A percentile compares a stretch with the other conserved stretches of the same genome.
Evolutionary conservation across 495 filamentous ascomycete genomes (phyloP).

Genomic region (Aspergillus sclerotiicarbonarius): DNA sequence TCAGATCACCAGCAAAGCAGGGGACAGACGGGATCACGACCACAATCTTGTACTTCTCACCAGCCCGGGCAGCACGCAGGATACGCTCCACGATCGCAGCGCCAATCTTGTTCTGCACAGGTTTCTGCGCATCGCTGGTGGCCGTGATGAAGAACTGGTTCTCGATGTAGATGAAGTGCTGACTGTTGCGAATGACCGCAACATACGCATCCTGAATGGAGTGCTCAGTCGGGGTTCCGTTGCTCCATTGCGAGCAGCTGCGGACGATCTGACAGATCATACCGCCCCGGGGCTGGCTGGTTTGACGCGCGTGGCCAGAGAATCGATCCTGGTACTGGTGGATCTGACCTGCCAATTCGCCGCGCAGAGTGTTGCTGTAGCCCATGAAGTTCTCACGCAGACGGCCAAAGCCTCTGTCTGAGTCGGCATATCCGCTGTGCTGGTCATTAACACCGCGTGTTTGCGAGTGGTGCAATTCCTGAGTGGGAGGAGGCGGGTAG

Average conservation of each 20-base stretch:
- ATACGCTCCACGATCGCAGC: slow-evolving; percentile 87
- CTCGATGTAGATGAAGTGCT: slow-evolving; percentile 92
- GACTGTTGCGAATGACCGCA: slow-evolving; percentile 71
- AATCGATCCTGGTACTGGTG: slow-evolving; percentile 48
- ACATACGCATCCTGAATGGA: slow-evolving; percentile 90
- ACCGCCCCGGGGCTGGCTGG: slow-evolving; percentile 40
- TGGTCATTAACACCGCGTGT: slow-evolving; percentile 41
- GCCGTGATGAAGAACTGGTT: slow-evolving; percentile 99
- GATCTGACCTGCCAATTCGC: slow-evolving; percentile 46
- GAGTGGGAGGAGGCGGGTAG: slow-evolving; percentile 44
- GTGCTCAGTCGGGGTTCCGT: slow-evolving; percentile 68
- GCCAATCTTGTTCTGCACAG: slow-evolving; percentile 84
- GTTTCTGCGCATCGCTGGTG: slow-evolving; percentile 69
- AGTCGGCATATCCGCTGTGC: slow-evolving; percentile 31
- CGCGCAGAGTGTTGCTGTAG: slow-evolving; percentile 38
- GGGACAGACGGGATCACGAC: slow-evolving; percentile 87
- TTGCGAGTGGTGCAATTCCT: slow-evolving; percentile 30
- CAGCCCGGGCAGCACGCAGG: slow-evolving; percentile 66
- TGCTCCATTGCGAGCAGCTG: slow-evolving; percentile 71
- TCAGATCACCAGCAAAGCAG: slow-evolving; percentile 85
- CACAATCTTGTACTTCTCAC: slow-evolving; percentile 78
- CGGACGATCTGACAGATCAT: slow-evolving; percentile 68
- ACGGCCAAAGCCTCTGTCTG: slow-evolving; percentile 33
- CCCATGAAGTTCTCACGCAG: slow-evolving; percentile 36
- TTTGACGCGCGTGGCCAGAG: slow-evolving; percentile 18